These are phyloP conservation scores for Chytriomyces confervae DNA, from an alignment of 192 early-diverging fungal species.

Conservation along the genomic window DNA sequence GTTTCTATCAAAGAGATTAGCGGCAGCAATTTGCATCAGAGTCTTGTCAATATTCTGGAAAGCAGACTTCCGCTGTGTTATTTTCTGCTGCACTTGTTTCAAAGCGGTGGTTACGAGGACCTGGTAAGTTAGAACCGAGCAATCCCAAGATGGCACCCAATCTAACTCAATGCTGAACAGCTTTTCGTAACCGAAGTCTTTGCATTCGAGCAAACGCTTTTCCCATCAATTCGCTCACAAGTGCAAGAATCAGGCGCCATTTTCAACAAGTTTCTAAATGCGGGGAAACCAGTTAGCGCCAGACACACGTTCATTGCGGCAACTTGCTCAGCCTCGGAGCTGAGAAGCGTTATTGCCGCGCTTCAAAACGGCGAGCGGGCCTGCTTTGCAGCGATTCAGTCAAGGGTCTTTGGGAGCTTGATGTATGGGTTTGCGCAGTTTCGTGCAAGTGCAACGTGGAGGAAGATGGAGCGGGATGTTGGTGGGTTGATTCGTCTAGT, in stretches of 20 bases:
- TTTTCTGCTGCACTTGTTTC: constrained; percentile 34
- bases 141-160: not conserved
- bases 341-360: constrained; percentile 6
- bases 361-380: constrained; percentile 7
- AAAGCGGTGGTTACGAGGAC: constrained; percentile 18
- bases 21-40: not conserved
- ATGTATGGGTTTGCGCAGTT: constrained; percentile 18
- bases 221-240: constrained; percentile 10
- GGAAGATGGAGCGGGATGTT: constrained; percentile 14
- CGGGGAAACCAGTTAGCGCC: not conserved
- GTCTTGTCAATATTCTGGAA: constrained; percentile 21
- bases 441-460: constrained; percentile 8
- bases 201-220: constrained; percentile 36
- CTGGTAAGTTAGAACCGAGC: constrained; percentile 21
- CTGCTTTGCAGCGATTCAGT: constrained; percentile 22
- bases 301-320: no score
- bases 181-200: constrained; percentile 36
- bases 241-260: not conserved
- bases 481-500: no score
- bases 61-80: constrained; percentile 36
- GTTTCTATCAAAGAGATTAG: constrained; percentile 34
- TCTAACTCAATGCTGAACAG: not conserved
- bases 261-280: constrained; percentile 27
- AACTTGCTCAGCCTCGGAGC: not conserved
- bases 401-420: constrained; percentile 11